Base-by-base conservation (phyloP, 169 alveolate genomes). In the Cryptosporidium muris region DNA sequence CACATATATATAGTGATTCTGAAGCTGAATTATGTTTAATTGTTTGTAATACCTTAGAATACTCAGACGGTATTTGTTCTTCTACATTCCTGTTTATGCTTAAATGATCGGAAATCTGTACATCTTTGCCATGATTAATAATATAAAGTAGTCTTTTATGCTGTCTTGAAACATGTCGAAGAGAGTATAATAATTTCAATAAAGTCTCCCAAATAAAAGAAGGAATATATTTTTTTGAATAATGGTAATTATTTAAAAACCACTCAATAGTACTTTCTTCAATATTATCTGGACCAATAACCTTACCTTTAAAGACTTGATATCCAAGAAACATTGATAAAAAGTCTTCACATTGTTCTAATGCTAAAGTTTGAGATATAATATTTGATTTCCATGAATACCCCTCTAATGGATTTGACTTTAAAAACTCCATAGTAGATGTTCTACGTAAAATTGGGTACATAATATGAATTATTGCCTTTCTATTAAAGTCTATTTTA, bases 141-240 rank as follows among this genome's bases (percentile, higher is more conserved):
- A 74, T 74, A 43, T 74, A 58, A 60, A 58, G 47, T 36, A 74
- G 14, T 11, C 63, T 42, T 56, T 45, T 54, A 9, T 74, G 58
- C 34, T 74, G 74, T 43, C 14, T 60, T n/a, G 85, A 58, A 58
- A 58, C 25, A 58, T 3, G 43, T 74, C 60, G 54, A 58, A 74
- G 16, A 58, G 85, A 74, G 60, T 60, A 38, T 8, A 74, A 8
- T 45, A 74, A 64, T 36, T 38, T 54, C 16, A 34, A 36, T 9
- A 74, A 16, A 9, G 85, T 58, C 2, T 58, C 62, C 85, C 85
- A 74, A 60, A 74, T 58, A 34, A 74, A n/a, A 58, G 54, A 58
- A 14, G 85, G 85, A 2, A 38, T 51, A 25, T 51, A 25, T 34
- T 74, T 52, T 12, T 43, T 74, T 1, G 60, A 47, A 40, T 42